These are phyloP conservation scores for Endocarpon pusillum DNA, from an alignment of 495 filamentous ascomycete species.

Conservation along the genomic window DNA sequence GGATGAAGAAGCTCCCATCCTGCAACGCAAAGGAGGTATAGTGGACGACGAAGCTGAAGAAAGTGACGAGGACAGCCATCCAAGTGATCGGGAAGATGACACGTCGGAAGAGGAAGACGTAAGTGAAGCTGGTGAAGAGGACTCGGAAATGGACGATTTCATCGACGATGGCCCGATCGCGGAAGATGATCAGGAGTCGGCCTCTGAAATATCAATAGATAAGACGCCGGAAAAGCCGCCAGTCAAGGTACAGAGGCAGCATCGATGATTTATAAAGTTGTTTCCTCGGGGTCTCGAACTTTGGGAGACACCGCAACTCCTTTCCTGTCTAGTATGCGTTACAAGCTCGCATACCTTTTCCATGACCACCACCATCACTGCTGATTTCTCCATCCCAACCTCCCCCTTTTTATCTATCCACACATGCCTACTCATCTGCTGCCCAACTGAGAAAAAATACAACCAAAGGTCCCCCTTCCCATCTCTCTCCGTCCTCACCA, in stretches of 20 bases:
- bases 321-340: too few relatives aligned
- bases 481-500: too few relatives aligned
- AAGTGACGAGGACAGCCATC: conserved; percentile 28
- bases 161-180: conserved; percentile 20
- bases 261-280: not conserved
- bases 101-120: conserved; percentile 24
- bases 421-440: too few relatives aligned
- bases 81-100: conserved; percentile 26
- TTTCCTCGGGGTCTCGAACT: too few relatives aligned
- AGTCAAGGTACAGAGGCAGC: not conserved
- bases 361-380: too few relatives aligned
- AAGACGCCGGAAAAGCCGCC: conserved; percentile 22
- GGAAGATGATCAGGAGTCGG: conserved; percentile 24
- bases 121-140: conserved; percentile 15
- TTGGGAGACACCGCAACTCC: too few relatives aligned
- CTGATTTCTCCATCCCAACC: too few relatives aligned
- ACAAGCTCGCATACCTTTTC: too few relatives aligned
- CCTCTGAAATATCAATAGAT: conserved; percentile 14
- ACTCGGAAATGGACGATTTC: conserved; percentile 23
- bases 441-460: too few relatives aligned
- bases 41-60: conserved; percentile 30
- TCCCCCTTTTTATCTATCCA: too few relatives aligned
- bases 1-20: conserved; percentile 19
- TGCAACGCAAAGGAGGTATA: conserved; percentile 30
- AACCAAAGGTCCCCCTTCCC: too few relatives aligned